Conservation (phyloP, 2,329 filamentous ascomycete genomes). For the Dactylellina drechsleri region DNA sequence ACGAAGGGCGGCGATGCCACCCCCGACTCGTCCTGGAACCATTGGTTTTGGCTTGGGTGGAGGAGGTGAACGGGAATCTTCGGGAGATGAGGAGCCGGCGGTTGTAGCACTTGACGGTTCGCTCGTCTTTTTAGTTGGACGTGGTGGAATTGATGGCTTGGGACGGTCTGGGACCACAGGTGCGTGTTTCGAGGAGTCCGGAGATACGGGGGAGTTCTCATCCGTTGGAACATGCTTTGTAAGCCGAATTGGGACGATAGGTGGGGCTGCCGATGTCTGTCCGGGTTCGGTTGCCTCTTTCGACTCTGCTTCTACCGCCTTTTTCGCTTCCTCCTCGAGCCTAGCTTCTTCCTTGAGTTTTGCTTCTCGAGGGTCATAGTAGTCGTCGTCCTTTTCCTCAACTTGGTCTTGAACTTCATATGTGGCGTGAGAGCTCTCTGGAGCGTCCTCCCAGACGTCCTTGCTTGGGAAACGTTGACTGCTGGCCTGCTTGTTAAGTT, state of each 20-base stretch:
- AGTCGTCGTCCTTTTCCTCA: conserved; percentile 63
- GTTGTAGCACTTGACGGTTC: conserved; percentile 66
- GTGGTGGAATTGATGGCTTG: conserved; percentile 59
- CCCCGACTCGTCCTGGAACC: conserved; percentile 78
- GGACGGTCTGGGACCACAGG: conserved; percentile 53
- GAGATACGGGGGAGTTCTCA: conserved; percentile 57
- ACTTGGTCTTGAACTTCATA: conserved; percentile 62
- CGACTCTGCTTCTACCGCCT: neutral
- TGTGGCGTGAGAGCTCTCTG: conserved; percentile 79
- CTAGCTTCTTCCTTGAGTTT: conserved; percentile 38
- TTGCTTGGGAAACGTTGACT: conserved; percentile 82
- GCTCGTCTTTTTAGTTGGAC: conserved; percentile 61
- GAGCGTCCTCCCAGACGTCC: conserved; percentile 97
- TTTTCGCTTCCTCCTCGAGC: neutral
- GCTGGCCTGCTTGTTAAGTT: conserved; percentile 67
- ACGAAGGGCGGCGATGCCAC: conserved; percentile 90
- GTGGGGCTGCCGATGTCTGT: conserved; percentile 20
- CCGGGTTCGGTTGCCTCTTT: conserved; percentile 21
- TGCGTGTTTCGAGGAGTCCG: conserved; percentile 30
- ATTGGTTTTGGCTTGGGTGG: conserved; percentile 78
- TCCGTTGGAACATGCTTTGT: conserved; percentile 31
- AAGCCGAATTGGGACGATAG: conserved; percentile 30
- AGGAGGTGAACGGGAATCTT: conserved; percentile 28
- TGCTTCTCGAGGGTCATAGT: conserved; percentile 62
- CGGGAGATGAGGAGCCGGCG: conserved; percentile 58